Conservation (phyloP, 192 early-diverging fungal species). For the Umbelopsis isabellina region DNA sequence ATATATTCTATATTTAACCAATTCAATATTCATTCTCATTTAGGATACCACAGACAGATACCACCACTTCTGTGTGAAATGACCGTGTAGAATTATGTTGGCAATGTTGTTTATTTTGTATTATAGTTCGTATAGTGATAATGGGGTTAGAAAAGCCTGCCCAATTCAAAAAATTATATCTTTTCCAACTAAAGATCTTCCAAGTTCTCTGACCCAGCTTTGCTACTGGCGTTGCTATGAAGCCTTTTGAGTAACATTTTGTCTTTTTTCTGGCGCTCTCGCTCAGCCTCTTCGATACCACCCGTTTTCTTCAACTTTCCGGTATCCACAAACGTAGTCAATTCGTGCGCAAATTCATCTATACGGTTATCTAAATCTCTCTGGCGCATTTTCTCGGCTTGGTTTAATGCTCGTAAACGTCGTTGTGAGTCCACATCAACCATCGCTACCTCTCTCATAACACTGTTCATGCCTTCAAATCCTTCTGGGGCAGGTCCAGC, state of each 20-base stretch:
- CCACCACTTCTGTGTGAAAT: background rate
- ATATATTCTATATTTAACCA: background rate
- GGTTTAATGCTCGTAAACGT: slow-evolving; percentile 67
- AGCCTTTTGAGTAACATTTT: slow-evolving; percentile 60
- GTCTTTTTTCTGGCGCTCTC: slow-evolving; percentile 69
- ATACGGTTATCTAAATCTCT: slow-evolving; percentile 69
- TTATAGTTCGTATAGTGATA: too few relatives aligned
- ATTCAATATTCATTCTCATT: background rate
- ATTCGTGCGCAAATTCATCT: slow-evolving; percentile 78
- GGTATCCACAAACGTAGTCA: slow-evolving; percentile 65
- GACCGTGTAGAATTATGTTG: background rate
- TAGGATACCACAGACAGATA: slow-evolving; percentile 1
- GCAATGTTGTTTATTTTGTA: too few relatives aligned
- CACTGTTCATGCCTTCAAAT: slow-evolving; percentile 63
- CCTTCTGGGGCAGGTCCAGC: slow-evolving; percentile 64
- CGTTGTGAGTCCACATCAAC: slow-evolving; percentile 69
- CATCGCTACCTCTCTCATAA: slow-evolving; percentile 68
- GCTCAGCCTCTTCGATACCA: slow-evolving; percentile 73
- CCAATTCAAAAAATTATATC: too few relatives aligned
- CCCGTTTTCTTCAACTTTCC: slow-evolving; percentile 76
- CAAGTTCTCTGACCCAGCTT: background rate
- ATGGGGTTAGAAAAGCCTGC: too few relatives aligned
- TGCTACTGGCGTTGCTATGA: slow-evolving; percentile 29
- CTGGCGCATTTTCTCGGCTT: slow-evolving; percentile 66
- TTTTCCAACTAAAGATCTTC: background rate